Percentiles rank a stretch among this genome's conserved stretches.
These are phyloP conservation scores for Fraxinus albicans DNA, from an alignment of 305 asterid genomes.

Conservation along the genomic window DNA sequence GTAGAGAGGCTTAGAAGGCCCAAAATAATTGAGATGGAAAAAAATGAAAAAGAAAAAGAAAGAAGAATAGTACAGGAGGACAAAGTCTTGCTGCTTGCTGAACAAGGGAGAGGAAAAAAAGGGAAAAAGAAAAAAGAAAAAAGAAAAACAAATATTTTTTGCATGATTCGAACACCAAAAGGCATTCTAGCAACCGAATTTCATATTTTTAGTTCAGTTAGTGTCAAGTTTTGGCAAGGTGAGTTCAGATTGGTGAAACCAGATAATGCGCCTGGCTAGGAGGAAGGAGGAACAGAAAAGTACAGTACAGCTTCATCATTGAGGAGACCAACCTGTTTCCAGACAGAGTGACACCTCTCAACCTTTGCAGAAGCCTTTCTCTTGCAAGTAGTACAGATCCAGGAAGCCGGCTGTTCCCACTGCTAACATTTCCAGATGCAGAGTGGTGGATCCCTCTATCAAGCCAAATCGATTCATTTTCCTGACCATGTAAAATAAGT, in stretches of 20 bases:
- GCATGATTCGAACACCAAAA: not conserved
- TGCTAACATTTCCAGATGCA: constrained; percentile 31
- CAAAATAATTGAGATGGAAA: not conserved
- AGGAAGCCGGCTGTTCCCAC: constrained; percentile 73
- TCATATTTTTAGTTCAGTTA: not conserved
- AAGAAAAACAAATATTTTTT: not conserved
- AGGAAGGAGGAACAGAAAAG: not conserved
- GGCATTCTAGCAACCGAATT: not conserved
- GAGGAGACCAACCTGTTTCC: constrained; percentile 54
- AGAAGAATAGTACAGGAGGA: not conserved
- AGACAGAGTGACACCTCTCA: constrained; percentile 72
- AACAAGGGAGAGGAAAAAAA: not conserved
- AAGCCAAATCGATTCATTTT: constrained; percentile 43
- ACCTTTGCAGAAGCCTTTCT: constrained; percentile 79
- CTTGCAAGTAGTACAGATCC: constrained; percentile 84
- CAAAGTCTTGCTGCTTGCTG: not conserved
- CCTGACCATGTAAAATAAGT: constrained; percentile 38
- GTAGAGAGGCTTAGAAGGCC: not conserved
- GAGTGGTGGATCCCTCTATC: constrained; percentile 47
- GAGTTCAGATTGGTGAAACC: not conserved
- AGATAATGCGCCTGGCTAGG: not conserved
- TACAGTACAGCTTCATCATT: not conserved
- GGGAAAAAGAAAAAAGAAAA: not conserved
- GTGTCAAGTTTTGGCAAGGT: not conserved
- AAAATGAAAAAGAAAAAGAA: not conserved